Conservation (phyloP, 139 green algal species). For the Tetratostichococcus sp. region DNA sequence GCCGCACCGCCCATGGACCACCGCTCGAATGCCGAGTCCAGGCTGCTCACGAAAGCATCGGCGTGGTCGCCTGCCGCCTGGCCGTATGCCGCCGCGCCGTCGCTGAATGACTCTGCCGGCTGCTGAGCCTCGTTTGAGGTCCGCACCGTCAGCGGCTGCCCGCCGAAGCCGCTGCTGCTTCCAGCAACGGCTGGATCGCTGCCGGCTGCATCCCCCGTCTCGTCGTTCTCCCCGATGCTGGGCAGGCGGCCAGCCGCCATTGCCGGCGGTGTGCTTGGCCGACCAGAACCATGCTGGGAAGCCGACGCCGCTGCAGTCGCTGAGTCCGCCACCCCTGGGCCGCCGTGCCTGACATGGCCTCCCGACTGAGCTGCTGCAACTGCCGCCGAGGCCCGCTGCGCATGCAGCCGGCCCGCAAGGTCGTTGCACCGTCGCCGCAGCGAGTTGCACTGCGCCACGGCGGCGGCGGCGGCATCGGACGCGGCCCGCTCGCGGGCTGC, state of each 20-base stretch:
- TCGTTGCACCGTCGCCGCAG: neutral
- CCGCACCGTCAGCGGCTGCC: too few species aligned
- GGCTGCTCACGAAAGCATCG: neutral
- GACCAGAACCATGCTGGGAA: too few species aligned
- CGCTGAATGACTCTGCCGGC: too few species aligned
- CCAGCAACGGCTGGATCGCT: too few species aligned
- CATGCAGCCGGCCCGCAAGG: neutral
- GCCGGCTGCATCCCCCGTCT: too few species aligned
- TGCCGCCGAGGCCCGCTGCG: neutral
- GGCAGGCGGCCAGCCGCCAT: neutral
- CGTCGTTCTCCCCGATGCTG: neutral
- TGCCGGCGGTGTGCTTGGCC: neutral
- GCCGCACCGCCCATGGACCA: neutral
- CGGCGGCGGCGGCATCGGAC: neutral
- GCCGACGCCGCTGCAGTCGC: neutral
- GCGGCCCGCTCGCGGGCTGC: neutral
- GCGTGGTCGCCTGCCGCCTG: too few species aligned
- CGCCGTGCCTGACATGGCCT: too few species aligned
- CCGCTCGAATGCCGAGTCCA: neutral
- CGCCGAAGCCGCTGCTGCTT: too few species aligned
- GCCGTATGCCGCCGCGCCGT: too few species aligned
- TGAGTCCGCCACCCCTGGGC: too few species aligned
- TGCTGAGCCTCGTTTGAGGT: too few species aligned
- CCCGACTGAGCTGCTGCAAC: too few species aligned
- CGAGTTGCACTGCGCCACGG: neutral